Conservation (phyloP, 164 flowering plant genomes). For the Protea cynaroides region DNA sequence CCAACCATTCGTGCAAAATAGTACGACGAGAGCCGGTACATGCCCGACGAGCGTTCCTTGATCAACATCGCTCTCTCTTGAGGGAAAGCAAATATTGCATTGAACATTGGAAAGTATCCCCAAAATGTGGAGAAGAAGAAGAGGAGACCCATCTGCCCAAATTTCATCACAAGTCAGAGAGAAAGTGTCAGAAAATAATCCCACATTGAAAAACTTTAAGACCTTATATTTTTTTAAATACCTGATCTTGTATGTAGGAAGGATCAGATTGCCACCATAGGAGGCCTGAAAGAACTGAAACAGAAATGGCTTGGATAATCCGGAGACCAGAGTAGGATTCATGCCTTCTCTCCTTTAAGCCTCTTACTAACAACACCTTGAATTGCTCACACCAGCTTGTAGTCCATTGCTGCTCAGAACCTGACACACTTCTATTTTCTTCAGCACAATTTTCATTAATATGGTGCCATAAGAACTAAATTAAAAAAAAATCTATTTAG, state of each 20-base stretch:
- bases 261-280: slow-evolving; percentile 84
- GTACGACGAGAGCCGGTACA: slow-evolving; percentile 90
- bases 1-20: slow-evolving; percentile 68
- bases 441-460: not conserved
- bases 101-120: slow-evolving; percentile 91
- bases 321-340: slow-evolving; percentile 76
- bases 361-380: slow-evolving; percentile 58
- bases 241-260: slow-evolving; percentile 86
- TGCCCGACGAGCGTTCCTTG: slow-evolving; percentile 75
- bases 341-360: slow-evolving; percentile 72
- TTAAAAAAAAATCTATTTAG: too few relatives aligned
- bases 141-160: slow-evolving; percentile 67
- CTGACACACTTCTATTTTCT: slow-evolving; percentile 14
- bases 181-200: too few relatives aligned
- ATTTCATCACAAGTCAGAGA: not conserved
- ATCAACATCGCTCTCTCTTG: slow-evolving; percentile 69
- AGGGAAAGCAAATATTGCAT: slow-evolving; percentile 88
- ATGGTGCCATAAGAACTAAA: not conserved
- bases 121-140: slow-evolving; percentile 94
- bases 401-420: slow-evolving; percentile 45
- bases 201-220: too few relatives aligned
- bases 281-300: slow-evolving; percentile 72
- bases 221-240: too few relatives aligned
- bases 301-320: slow-evolving; percentile 79
- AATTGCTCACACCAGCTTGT: slow-evolving; percentile 77